Percentiles rank a stretch among this genome's conserved stretches.
These are phyloP conservation scores for Septoria linicola DNA, from an alignment of 2,329 filamentous ascomycete genomes.

Conservation along the genomic window DNA sequence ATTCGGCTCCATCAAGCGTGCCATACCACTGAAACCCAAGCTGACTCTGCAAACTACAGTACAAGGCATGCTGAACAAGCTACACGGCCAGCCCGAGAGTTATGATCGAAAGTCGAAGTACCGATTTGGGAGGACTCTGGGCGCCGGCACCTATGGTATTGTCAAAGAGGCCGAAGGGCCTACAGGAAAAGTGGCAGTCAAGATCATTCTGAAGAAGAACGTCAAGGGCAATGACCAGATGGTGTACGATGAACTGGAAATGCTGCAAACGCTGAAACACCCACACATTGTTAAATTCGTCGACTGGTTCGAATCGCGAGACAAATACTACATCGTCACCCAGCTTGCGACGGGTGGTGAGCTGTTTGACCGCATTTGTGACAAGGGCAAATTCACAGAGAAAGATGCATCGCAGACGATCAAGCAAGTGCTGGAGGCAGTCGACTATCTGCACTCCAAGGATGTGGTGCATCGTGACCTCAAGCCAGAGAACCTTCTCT, in stretches of 20 bases:
- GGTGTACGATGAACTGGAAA: constrained; percentile 95
- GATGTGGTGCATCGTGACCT: constrained; percentile 97
- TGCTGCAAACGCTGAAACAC: constrained; percentile 88
- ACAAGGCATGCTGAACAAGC: constrained; percentile 78
- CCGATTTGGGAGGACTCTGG: constrained; percentile 86
- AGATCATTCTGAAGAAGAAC: constrained; percentile 99
- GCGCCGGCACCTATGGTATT: constrained; percentile 96
- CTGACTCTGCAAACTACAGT: constrained; percentile 26
- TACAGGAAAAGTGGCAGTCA: constrained; percentile 85
- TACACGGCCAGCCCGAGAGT: constrained; percentile 93
- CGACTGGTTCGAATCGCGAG: constrained; percentile 98
- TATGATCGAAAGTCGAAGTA: constrained; percentile 99
- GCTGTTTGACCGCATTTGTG: constrained; percentile 96
- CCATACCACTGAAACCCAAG: constrained; percentile 20
- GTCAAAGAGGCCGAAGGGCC: constrained; percentile 90
- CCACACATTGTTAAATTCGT: constrained; percentile 96
- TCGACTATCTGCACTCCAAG: constrained; percentile 90
- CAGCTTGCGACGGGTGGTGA: constrained; percentile 94
- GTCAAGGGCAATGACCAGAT: constrained; percentile 97
- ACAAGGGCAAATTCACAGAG: constrained; percentile 96
- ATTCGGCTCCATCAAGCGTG: constrained; percentile 20
- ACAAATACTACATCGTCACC: constrained; percentile 99
- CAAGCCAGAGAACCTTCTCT: constrained; percentile 96
- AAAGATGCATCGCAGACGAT: constrained; percentile 97
- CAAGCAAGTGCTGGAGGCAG: constrained; percentile 85